Percentiles rank a stretch among this genome's conserved stretches.
Conservation (phyloP, 148 eudicot species). For the Rhododendron molle region DNA sequence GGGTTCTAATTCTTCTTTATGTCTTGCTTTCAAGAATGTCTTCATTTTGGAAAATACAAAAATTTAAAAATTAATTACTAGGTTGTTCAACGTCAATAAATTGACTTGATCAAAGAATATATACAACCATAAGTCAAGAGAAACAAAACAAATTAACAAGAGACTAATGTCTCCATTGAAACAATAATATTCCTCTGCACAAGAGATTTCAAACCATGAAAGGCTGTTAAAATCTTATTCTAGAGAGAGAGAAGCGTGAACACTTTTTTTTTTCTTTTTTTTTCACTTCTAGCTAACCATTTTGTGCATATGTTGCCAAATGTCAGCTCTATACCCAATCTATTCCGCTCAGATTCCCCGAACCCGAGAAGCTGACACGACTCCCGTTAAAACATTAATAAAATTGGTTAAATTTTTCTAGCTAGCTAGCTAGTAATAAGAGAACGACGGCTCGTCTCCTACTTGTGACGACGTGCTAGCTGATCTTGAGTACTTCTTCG, state of each 20-base stretch:
- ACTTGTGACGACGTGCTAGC: conserved; percentile 18
- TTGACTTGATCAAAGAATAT: neutral
- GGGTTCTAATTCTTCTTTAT: neutral
- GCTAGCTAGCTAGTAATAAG: conserved; percentile 7
- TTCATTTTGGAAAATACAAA: neutral
- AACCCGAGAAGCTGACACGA: neutral
- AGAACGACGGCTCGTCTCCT: conserved; percentile 21
- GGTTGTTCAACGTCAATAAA: neutral
- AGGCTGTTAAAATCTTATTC: neutral
- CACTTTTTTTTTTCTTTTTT: neutral
- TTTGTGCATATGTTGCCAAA: neutral
- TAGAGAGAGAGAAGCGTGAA: neutral
- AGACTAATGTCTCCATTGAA: neutral
- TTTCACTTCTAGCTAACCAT: neutral
- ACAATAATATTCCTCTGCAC: neutral
- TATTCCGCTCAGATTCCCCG: neutral
- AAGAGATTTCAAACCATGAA: conserved; percentile 4
- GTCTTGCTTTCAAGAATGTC: neutral
- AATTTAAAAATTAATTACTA: neutral
- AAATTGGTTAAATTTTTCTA: neutral
- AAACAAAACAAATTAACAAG: neutral
- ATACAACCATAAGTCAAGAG: neutral
- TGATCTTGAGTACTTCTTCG: conserved; percentile 36
- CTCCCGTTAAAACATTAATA: neutral
- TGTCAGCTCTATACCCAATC: neutral